Evolutionary conservation across 2,329 filamentous ascomycete species (phyloP).

Genomic region (Pestalotiopsis sp.): DNA sequence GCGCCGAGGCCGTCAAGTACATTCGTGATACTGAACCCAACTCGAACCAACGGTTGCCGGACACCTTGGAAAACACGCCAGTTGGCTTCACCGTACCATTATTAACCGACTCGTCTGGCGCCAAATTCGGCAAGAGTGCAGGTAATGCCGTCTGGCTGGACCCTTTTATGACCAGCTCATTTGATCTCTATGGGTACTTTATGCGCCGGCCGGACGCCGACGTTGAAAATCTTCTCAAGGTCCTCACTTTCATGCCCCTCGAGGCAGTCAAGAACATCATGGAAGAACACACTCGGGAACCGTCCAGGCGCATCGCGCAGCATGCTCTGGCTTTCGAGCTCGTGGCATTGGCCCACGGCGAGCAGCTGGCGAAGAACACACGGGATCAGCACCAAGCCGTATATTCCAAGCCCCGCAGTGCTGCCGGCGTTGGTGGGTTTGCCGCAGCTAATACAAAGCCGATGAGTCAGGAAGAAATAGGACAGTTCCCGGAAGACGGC

Average conservation of each 20-base stretch:
- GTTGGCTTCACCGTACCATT: constrained; percentile 91
- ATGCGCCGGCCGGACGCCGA: constrained; percentile 80
- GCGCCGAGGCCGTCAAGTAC: constrained; percentile 81
- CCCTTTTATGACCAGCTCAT: constrained; percentile 74
- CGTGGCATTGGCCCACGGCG: constrained; percentile 77
- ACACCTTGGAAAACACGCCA: constrained; percentile 56
- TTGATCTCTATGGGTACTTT: constrained; percentile 92
- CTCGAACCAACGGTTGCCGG: constrained; percentile 40
- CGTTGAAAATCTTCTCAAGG: constrained; percentile 79
- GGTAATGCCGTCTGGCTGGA: constrained; percentile 96
- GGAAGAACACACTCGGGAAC: constrained; percentile 67
- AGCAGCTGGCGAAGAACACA: constrained; percentile 63
- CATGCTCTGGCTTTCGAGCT: constrained; percentile 84
- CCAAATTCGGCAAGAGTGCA: constrained; percentile 93
- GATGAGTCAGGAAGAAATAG: constrained; percentile 15
- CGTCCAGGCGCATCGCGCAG: constrained; percentile 76
- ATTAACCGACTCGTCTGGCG: constrained; percentile 80
- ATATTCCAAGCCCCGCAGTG: constrained; percentile 40
- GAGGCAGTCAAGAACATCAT: constrained; percentile 70
- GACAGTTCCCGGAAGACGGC: constrained; percentile 23
- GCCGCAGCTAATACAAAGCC: constrained; percentile 4
- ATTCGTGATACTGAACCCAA: constrained; percentile 63
- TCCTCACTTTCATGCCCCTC: constrained; percentile 87
- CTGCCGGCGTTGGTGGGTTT: background rate
- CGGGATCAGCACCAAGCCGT: constrained; percentile 56